phyloP scores from a whole-genome alignment of 225 moss, liverwort and hornwort species.

The Polytrichum commune region DNA sequence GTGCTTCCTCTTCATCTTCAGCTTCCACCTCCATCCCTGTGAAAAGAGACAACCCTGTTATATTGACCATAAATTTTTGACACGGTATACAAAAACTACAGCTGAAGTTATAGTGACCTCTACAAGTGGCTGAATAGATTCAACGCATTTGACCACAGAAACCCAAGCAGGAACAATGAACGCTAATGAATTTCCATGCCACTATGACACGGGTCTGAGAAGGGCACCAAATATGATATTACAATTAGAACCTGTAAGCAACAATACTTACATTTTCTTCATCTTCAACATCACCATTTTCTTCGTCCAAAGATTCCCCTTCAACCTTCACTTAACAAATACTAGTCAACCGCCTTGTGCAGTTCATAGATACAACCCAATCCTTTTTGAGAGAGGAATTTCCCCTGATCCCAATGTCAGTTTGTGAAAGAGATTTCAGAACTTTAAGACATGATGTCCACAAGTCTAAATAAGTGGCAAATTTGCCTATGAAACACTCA shows the following conservation, averaged over 20 bases:
- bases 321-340: conserved; percentile 43
- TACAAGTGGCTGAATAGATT: neutral
- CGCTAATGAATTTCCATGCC: neutral
- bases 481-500: conserved; percentile 8
- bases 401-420: too few species aligned
- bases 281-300: conserved; percentile 38
- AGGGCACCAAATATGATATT: too few species aligned
- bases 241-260: too few species aligned
- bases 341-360: too few species aligned
- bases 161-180: neutral
- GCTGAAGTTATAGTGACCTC: conserved; percentile 17
- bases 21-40: conserved; percentile 33
- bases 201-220: neutral
- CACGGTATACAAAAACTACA: neutral
- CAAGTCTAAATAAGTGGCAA: neutral
- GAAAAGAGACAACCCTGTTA: too few species aligned
- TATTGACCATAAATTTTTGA: neutral
- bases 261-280: conserved; percentile 44
- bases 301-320: conserved; percentile 70
- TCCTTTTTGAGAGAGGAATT: too few species aligned
- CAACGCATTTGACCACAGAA: neutral
- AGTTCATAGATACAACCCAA: too few species aligned
- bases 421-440: neutral
- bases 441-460: neutral
- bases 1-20: conserved; percentile 61